These are phyloP conservation scores for Solanum infundibuliforme DNA, from an alignment of 257 asterid genomes.

Conservation along the genomic window DNA sequence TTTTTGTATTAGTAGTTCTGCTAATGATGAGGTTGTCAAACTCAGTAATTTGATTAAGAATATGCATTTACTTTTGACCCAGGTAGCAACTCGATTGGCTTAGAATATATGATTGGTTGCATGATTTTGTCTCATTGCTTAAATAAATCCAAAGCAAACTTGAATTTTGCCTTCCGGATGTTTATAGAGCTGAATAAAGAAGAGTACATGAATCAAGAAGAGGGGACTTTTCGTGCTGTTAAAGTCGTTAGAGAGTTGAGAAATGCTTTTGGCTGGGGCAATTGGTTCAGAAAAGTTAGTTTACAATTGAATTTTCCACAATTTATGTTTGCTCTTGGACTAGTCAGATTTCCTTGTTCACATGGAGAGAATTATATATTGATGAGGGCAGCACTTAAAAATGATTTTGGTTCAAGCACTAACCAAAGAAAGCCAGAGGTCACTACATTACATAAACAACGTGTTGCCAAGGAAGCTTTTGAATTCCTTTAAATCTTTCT, in stretches of 20 bases:
- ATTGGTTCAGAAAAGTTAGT: neutral
- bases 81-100: neutral
- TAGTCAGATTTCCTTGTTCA: too few relatives aligned
- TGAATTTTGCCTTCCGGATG: neutral
- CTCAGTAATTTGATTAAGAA: neutral
- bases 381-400: too few relatives aligned
- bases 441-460: too few relatives aligned
- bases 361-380: too few relatives aligned
- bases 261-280: neutral
- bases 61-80: neutral
- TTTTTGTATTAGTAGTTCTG: neutral
- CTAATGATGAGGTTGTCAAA: neutral
- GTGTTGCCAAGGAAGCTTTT: too few relatives aligned
- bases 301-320: neutral
- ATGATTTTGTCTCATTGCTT: neutral
- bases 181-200: neutral
- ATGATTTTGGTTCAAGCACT: too few relatives aligned
- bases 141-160: neutral
- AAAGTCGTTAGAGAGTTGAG: neutral
- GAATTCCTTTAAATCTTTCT: too few relatives aligned
- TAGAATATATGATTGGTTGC: neutral
- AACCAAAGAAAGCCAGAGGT: too few relatives aligned
- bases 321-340: too few relatives aligned
- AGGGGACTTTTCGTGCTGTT: neutral
- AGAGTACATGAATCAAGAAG: neutral